These are phyloP conservation scores for Trypanosoma platydactyli DNA, from an alignment of 208 protist species.

Conservation along the genomic window DNA sequence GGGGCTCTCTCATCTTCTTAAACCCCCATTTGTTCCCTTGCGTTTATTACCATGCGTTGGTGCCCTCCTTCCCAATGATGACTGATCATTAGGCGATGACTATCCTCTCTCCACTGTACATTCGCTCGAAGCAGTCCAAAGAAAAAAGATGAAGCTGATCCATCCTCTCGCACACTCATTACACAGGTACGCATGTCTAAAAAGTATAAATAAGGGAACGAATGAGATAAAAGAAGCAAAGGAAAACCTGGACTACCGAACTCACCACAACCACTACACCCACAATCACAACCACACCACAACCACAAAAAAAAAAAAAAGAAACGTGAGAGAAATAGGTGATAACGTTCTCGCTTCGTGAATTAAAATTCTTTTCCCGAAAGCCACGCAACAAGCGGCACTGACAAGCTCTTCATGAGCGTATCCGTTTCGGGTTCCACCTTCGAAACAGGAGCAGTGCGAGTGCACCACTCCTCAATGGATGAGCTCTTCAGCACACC, in stretches of 20 bases:
- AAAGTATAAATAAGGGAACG: background rate
- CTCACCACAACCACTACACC: too few species aligned
- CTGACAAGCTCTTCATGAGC: constrained; percentile 48
- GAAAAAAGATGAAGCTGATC: too few species aligned
- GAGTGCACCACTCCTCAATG: constrained; percentile 55
- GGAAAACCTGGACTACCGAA: background rate
- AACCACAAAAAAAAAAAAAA: constrained; percentile 16
- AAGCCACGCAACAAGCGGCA: constrained; percentile 64
- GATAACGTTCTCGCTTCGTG: background rate
- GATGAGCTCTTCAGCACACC: constrained; percentile 50
- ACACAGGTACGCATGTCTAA: too few species aligned
- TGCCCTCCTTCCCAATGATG: too few species aligned
- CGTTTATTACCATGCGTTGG: too few species aligned
- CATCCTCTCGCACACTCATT: too few species aligned
- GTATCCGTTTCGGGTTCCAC: constrained; percentile 30
- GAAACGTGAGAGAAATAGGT: background rate
- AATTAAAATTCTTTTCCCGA: background rate
- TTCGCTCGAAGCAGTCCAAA: too few species aligned
- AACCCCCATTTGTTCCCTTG: too few species aligned
- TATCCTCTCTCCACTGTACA: background rate
- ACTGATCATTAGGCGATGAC: background rate
- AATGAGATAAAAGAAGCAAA: background rate
- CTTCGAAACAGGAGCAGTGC: constrained; percentile 21
- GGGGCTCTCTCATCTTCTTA: too few species aligned
- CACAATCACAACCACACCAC: background rate